Conservation (phyloP, 1,284 basidiomycete genomes). For the Sutorius eximius region DNA sequence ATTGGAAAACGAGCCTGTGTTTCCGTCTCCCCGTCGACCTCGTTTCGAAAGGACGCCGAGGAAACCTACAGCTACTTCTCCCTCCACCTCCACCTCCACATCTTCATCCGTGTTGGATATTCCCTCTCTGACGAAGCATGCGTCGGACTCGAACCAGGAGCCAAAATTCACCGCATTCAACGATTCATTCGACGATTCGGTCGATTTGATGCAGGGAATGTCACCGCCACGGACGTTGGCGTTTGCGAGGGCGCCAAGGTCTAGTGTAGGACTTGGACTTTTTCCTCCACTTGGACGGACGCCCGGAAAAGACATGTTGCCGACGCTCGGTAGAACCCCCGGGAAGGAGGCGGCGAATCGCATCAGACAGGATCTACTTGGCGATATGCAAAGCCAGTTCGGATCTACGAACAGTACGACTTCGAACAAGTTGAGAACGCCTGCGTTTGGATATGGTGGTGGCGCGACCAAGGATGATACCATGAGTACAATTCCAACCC, state of each 20-base stretch:
- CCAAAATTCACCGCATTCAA: conserved; percentile 45
- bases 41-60: conserved; percentile 34
- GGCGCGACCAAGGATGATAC: conserved; percentile 47
- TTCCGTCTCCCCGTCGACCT: conserved; percentile 41
- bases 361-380: conserved; percentile 62
- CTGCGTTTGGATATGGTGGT: conserved; percentile 24
- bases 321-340: conserved; percentile 60
- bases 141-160: conserved; percentile 26
- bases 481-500: conserved; percentile 63
- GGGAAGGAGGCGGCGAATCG: conserved; percentile 64
- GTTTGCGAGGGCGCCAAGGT: conserved; percentile 71
- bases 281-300: conserved; percentile 58
- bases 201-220: conserved; percentile 59
- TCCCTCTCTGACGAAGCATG: conserved; percentile 26
- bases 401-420: conserved; percentile 14
- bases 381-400: conserved; percentile 42
- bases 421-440: conserved; percentile 26
- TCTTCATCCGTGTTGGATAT: conserved; percentile 35
- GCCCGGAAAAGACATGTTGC: conserved; percentile 54
- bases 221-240: conserved; percentile 86
- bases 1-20: conserved; percentile 57
- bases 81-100: conserved; percentile 31
- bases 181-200: conserved; percentile 58
- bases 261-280: conserved; percentile 49
- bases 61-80: conserved; percentile 24